Evolutionary conservation across 495 filamentous ascomycete genomes (phyloP), one percentile per base, ranked within the genome.

Genomic region (Cercophora scortea): DNA sequence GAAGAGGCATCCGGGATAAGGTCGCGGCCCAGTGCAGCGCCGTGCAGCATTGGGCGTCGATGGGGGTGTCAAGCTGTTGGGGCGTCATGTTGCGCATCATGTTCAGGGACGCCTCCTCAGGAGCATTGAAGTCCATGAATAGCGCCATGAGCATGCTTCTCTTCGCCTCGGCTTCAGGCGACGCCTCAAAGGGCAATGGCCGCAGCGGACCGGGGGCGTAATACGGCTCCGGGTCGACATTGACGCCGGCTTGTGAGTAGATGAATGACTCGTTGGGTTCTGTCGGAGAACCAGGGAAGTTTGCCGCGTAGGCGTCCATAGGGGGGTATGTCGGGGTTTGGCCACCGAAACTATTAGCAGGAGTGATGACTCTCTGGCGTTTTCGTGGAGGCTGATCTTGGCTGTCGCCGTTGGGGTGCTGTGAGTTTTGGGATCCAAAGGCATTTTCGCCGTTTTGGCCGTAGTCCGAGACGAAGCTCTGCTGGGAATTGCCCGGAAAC

Each of bases 1-100:
- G 68, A 7, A 96, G 75, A 9, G 86, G 79, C 62, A 92, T 81
- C 17, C 89, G 85, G n/a, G 88, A 89, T 44, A 97, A 77, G 39
- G 92, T 95, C 9, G 93, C 90, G n/a, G 92, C 93, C 93, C 93
- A 98, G 61, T 96, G 92, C 33, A 98, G 74, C 18, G 93, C 88
- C 50, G 87, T 96, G 64, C 95, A 90, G 18, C 83, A 82, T 49
- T 87, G 87, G 6, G 81, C 73, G 61, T 98, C 93, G 50, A 98
- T 83, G 8, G 94, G 92, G 32, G 88, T 80, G 61, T 98, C 93
- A 32, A 97, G 79, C 50, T 96, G 90, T 19, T 86, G 74, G 1
- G 86, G 81, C n/a, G 82, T 82, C 48, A 98, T 72, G 34, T 66
- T 71, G 47, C 72, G 74, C 12, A 82, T 60, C 34, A 69, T 65